Evolutionary conservation across 1,284 basidiomycete genomes (phyloP), one percentile per base, ranked within the genome.

Genomic region (Rhodofomes roseus): DNA sequence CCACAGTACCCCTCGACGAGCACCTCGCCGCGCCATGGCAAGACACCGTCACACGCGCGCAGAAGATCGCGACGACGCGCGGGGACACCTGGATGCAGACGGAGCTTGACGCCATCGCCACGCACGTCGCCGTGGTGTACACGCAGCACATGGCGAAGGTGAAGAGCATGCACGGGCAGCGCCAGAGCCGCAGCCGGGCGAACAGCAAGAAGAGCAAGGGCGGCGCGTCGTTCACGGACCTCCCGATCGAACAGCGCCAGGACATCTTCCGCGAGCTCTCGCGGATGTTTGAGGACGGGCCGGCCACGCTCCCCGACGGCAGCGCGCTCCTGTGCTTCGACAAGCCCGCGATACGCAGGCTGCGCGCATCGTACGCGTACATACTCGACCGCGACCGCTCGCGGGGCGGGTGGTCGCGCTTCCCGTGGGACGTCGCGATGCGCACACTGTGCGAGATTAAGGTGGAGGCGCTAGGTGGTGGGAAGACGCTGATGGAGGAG

Each of bases 351-450:
- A 57, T 78, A 18, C 65, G 68, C n/a, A 67, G 71, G 1, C 58
- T 83, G 48, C 76, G 76, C 63, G 82, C 83, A 0, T 84, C 82
- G 9, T 84, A 79, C 63, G 83, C 82, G 2, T 85, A 84, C 64
- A 55, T 73, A 9, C 74, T 76, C 60, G 80, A 81, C 62, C 59
- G 60, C 57, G 41, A 69, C 64, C 31, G 60, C 57, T 18, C 29
- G 31, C 43, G 22, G 29, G 16, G 40, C 1, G 60, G 64, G 31
- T 78, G 71, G 70, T 73, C 75, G 3, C 73, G 79, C 16, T 84
- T 84, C 60, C 80, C 83, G 3, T 85, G 77, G 73, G 76, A 84
- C 65, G 75, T 85, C 39, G 79, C 80, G 0, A 77, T 81, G 71
- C 72, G 81, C 14, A 76, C 78, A 55, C 70, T 86, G 9, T 76